phyloP scores from a whole-genome alignment of 2,329 filamentous ascomycete species.

The Penicillium sp. region DNA sequence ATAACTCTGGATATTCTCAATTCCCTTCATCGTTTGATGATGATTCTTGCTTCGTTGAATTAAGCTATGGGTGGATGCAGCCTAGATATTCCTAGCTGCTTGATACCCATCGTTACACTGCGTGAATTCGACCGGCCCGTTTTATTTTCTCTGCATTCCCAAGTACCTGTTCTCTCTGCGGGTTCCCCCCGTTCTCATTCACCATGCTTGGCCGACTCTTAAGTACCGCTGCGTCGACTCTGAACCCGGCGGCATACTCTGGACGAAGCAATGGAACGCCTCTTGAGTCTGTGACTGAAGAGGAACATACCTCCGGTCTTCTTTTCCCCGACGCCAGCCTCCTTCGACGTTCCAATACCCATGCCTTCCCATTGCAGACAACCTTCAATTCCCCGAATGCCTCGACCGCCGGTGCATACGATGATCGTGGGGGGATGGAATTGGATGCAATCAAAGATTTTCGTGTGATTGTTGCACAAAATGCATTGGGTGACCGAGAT shows the following conservation, averaged over 20 bases:
- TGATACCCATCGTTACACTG: conserved; percentile 28
- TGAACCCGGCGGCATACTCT: conserved; percentile 42
- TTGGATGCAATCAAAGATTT: conserved; percentile 46
- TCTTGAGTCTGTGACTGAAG: conserved; percentile 50
- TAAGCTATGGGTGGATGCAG: conserved; percentile 37
- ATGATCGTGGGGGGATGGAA: conserved; percentile 48
- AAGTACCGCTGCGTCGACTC: conserved; percentile 44
- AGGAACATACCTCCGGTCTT: conserved; percentile 49
- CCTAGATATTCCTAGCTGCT: conserved; percentile 31
- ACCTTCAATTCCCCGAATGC: conserved; percentile 45
- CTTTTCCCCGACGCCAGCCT: conserved; percentile 48
- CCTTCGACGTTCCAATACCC: conserved; percentile 41
- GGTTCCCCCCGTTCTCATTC: conserved; percentile 16
- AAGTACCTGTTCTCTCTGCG: conserved; percentile 13
- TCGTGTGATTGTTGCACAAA: conserved; percentile 48
- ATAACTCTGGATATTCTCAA: conserved; percentile 4
- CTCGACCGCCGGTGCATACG: conserved; percentile 44
- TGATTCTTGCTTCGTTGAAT: conserved; percentile 28
- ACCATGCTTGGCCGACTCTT: conserved; percentile 46
- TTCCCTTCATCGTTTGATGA: conserved; percentile 22
- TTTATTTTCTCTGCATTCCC: conserved; percentile 14
- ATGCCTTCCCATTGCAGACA: conserved; percentile 43
- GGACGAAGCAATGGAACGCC: conserved; percentile 36
- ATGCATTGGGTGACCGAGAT: conserved; percentile 49
- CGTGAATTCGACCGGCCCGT: conserved; percentile 14